Evolutionary conservation across 2,329 filamentous ascomycete genomes (phyloP).

Genomic region (Periconia macrospinosa): DNA sequence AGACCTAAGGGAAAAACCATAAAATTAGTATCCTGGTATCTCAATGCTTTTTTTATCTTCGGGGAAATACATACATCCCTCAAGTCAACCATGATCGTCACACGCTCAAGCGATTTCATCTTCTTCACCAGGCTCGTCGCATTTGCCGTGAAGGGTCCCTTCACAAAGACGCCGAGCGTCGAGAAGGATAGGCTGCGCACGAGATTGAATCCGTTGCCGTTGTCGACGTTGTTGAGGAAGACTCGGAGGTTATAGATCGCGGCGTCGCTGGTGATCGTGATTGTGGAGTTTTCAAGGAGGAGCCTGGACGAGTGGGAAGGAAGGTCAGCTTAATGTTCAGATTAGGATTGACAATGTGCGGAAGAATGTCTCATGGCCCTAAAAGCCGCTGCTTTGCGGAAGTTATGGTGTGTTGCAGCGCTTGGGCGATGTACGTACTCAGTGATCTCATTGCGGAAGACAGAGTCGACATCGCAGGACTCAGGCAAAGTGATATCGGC

Average conservation of each 20-base stretch:
- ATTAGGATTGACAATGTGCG: too few relatives aligned
- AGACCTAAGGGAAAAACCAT: too few relatives aligned
- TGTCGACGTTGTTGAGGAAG: background rate
- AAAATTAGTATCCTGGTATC: too few relatives aligned
- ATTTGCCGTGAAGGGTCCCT: background rate
- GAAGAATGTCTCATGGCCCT: too few relatives aligned
- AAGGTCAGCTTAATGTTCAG: background rate
- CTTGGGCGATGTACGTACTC: background rate
- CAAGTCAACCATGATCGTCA: background rate
- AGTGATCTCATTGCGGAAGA: background rate
- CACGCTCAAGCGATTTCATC: background rate
- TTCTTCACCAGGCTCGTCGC: background rate
- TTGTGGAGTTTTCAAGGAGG: background rate
- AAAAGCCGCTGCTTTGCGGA: too few relatives aligned
- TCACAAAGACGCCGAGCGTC: background rate
- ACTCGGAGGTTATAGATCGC: background rate
- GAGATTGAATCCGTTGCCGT: background rate
- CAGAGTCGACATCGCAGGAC: background rate
- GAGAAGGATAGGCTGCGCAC: background rate
- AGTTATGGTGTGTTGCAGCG: too few relatives aligned
- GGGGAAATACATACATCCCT: background rate
- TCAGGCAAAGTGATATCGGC: background rate
- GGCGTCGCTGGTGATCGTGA: conserved; percentile 1
- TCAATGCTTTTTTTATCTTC: too few relatives aligned
- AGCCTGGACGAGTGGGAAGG: background rate